phyloP scores from a whole-genome alignment of 192 early-diverging fungal genomes.

The Polychytrium aggregatum region DNA sequence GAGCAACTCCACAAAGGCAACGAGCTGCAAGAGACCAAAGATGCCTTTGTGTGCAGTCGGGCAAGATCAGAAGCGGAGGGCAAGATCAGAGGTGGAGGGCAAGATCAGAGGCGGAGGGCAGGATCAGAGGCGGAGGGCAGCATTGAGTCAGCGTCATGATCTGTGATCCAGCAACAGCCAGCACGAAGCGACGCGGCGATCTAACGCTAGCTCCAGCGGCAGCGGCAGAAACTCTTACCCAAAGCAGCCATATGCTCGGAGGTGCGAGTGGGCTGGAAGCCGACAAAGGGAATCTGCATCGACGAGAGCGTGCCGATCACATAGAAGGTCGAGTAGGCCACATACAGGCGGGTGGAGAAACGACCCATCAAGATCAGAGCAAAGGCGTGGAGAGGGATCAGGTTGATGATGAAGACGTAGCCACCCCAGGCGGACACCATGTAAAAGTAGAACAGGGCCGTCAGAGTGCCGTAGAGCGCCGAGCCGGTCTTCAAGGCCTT shows the following conservation, averaged over 20 bases:
- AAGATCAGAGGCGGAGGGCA: conserved; percentile 1
- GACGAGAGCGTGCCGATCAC: conserved; percentile 88
- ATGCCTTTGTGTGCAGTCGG: conserved; percentile 41
- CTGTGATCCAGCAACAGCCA: too few species aligned
- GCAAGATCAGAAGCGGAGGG: background rate
- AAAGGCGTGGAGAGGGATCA: conserved; percentile 95
- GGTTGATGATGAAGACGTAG: conserved; percentile 99
- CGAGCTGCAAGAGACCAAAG: conserved; percentile 92
- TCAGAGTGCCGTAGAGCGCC: conserved; percentile 70
- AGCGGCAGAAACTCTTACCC: too few species aligned
- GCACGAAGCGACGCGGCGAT: too few species aligned
- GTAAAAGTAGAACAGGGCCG: conserved; percentile 97
- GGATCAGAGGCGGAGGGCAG: conserved; percentile 1
- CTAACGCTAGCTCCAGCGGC: too few species aligned
- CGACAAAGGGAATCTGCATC: conserved; percentile 99
- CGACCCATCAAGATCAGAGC: conserved; percentile 91
- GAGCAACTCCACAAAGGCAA: conserved; percentile 81
- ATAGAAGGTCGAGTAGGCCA: conserved; percentile 98
- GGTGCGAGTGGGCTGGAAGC: conserved; percentile 93
- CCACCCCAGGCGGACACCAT: conserved; percentile 99
- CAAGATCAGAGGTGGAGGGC: background rate
- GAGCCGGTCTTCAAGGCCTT: conserved; percentile 92
- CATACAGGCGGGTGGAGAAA: conserved; percentile 84
- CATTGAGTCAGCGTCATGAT: too few species aligned
- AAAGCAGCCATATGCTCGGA: conserved; percentile 99